A percentile compares a stretch with the other conserved stretches of the same genome.
These are phyloP conservation scores for Pseudozyma thailandica DNA, from an alignment of 1,284 basidiomycete species.

Conservation along the genomic window DNA sequence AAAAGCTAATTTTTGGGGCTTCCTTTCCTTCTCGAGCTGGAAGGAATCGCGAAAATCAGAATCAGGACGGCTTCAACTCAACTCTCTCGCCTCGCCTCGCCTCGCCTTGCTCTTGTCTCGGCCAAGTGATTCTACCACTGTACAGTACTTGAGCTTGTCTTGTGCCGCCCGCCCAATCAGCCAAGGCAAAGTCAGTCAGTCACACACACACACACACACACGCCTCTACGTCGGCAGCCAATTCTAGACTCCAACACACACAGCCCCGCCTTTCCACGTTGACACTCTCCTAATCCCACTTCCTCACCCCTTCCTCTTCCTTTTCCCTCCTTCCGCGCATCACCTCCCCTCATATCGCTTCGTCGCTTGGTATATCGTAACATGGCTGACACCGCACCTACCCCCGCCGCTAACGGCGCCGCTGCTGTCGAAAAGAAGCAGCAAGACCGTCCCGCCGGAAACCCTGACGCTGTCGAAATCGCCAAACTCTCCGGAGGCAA, in stretches of 20 bases:
- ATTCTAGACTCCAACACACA: too few species aligned
- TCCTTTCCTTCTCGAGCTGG: conserved; percentile 3
- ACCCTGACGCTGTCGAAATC: conserved; percentile 58
- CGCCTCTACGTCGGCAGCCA: too few species aligned
- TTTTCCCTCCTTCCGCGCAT: not conserved
- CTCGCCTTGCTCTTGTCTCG: not conserved
- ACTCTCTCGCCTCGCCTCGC: too few species aligned
- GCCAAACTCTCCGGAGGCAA: conserved; percentile 63
- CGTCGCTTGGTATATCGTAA: conserved; percentile 19
- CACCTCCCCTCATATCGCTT: not conserved
- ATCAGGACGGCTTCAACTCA: not conserved
- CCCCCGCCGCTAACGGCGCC: conserved; percentile 9
- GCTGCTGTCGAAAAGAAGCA: conserved; percentile 17
- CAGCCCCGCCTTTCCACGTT: too few species aligned
- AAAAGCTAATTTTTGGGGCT: too few species aligned
- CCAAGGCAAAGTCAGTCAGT: not conserved
- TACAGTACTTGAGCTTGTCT: too few species aligned
- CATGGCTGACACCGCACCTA: conserved; percentile 37
- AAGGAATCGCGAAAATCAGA: not conserved
- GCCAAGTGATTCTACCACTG: not conserved
- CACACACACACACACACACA: too few species aligned
- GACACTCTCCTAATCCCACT: not conserved
- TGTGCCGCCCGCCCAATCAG: not conserved
- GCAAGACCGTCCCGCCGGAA: conserved; percentile 42
- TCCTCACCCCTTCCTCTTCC: not conserved